Conservation (phyloP, 331 rosid species). For the Spiraea crenata region DNA sequence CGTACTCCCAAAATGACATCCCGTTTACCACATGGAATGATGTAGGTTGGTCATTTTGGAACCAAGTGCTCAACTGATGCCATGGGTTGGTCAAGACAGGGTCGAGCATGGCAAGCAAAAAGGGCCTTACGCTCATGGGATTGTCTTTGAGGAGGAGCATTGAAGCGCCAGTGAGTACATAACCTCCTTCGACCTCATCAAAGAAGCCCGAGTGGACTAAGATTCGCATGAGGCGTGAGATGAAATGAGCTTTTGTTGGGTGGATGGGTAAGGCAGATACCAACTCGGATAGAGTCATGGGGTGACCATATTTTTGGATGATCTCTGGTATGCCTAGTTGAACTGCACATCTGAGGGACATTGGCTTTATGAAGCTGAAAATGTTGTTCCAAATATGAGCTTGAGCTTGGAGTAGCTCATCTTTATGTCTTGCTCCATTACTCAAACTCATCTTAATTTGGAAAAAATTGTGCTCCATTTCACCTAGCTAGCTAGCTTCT, state of each 20-base stretch:
- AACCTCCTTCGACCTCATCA: constrained; percentile 1
- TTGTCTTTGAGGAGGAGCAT: constrained; percentile 23
- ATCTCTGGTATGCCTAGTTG: constrained; percentile 40
- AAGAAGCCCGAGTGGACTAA: constrained; percentile 35
- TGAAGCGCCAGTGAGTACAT: constrained; percentile 13
- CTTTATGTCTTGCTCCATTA: neutral
- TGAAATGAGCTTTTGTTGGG: constrained; percentile 2
- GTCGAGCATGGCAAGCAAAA: constrained; percentile 6
- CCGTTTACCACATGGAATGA: neutral
- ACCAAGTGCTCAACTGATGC: no score
- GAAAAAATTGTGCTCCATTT: no score
- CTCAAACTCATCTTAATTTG: neutral
- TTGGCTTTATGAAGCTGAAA: constrained; percentile 29
- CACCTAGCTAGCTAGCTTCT: no score
- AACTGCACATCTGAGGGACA: constrained; percentile 42
- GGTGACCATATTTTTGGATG: constrained; percentile 38
- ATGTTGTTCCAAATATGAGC: constrained; percentile 37
- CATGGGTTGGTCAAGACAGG: constrained; percentile 21
- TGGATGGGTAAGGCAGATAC: constrained; percentile 36
- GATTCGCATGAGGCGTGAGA: constrained; percentile 42
- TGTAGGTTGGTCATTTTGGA: no score
- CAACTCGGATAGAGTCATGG: constrained; percentile 36
- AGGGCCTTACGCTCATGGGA: constrained; percentile 17
- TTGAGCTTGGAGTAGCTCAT: constrained; percentile 32
- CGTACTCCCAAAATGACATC: constrained; percentile 25